Base-by-base conservation (phyloP, 1,284 basidiomycete species). In the Sporisorium reilianum region DNA sequence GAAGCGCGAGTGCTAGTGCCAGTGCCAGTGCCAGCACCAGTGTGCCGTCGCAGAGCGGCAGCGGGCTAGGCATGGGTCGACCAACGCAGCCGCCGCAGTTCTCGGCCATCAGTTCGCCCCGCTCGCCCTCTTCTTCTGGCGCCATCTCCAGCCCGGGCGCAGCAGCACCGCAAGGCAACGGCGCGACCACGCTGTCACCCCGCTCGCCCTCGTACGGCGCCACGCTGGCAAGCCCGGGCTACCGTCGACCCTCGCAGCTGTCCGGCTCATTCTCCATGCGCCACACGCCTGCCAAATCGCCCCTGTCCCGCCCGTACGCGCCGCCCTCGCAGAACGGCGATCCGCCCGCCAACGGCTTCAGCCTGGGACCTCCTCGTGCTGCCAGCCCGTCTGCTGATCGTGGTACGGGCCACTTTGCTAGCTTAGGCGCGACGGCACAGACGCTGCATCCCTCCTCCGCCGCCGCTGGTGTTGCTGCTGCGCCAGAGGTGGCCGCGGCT, bases 191-290 rank as follows among this genome's bases (percentile, higher is more conserved):
- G 3, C 32, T 55, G 44, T 64, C 60, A 20, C 60, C 72, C 22
- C 66, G 72, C 7, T 77, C 74, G 12, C 64, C 74, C 9, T 72
- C 70, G 16, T 72, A 68, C 40, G 58, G 69, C 26, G 62, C 58
- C 8, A 61, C 45, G 7, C 41, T 65, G 25, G 64, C 54, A 12
- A 73, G 66, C n/a, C 65, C 66, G 5, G 58, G 54, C 26, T 59
- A 60, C 16, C 70, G 62, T 30, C 68, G 69, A 60, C 61, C 69
- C 26, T 73, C 59, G 42, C 75, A 77, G 56, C 54, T 62, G 14
- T 73, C 70, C 5, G 75, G 75, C 18, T 69, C 65, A 30, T 77
- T 77, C 46, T 71, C 75, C 2, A 63, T 77, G 65, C 75, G 75
- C 26, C 75, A 77, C 36, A 66, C 66, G 23, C 70, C 75, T 9